These are phyloP conservation scores for Digitaria exilis DNA, from an alignment of 202 grass and related monocot genomes.

Conservation along the genomic window DNA sequence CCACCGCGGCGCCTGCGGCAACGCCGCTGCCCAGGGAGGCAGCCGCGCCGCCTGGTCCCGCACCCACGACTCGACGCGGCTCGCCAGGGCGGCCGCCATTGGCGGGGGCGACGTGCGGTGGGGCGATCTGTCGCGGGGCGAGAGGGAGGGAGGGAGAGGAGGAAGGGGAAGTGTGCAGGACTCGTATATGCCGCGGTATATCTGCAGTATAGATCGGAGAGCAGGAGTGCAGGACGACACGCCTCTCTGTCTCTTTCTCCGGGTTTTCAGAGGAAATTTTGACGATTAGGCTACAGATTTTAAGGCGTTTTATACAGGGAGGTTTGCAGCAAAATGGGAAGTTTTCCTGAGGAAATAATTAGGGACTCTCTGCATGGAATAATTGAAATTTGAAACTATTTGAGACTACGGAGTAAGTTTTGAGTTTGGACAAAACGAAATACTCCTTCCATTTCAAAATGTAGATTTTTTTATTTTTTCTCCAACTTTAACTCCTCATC, in stretches of 20 bases:
- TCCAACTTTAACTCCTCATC: too few species aligned
- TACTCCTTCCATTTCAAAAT: too few species aligned
- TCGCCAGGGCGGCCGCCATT: slow-evolving; percentile 60
- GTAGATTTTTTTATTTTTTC: too few species aligned
- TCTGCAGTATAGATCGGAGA: neutral
- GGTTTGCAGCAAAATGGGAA: too few species aligned
- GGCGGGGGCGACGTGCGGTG: neutral
- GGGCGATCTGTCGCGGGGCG: slow-evolving; percentile 28
- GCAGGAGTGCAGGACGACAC: neutral
- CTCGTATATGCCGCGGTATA: slow-evolving; percentile 29
- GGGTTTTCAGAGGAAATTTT: neutral
- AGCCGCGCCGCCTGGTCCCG: slow-evolving; percentile 59
- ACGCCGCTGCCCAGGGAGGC: slow-evolving; percentile 49
- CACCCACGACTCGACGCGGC: slow-evolving; percentile 73
- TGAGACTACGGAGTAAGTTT: too few species aligned
- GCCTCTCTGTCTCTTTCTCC: neutral
- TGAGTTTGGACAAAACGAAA: too few species aligned
- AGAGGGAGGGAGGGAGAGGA: neutral
- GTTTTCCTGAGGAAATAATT: too few species aligned
- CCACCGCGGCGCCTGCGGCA: slow-evolving; percentile 39
- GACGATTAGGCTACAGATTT: too few species aligned
- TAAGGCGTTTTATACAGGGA: too few species aligned
- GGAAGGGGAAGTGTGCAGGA: slow-evolving; percentile 17
- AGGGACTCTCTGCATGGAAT: too few species aligned
- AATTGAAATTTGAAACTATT: too few species aligned